Percentiles rank a stretch among this genome's conserved stretches.
Evolutionary conservation across 352 stramenopile genomes (phyloP).

Genomic region (Pythium rhizo-oryzae): DNA sequence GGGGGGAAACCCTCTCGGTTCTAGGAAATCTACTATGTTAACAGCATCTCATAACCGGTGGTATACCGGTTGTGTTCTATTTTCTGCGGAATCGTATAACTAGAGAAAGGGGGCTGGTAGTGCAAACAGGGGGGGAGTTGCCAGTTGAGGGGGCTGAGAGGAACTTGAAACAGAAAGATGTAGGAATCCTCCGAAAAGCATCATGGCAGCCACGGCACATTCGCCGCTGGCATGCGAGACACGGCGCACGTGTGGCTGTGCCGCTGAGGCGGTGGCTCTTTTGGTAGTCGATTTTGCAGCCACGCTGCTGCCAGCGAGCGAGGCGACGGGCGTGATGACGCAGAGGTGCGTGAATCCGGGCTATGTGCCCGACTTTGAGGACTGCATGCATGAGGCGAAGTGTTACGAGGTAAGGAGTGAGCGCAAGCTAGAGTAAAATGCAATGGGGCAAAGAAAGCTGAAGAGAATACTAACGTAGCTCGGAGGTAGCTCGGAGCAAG

Average conservation of each 20-base stretch:
- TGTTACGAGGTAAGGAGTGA: too few species aligned
- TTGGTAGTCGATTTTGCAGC: slow-evolving; percentile 1
- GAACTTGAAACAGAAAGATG: too few species aligned
- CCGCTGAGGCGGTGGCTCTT: not conserved
- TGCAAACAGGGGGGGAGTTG: too few species aligned
- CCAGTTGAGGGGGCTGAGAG: too few species aligned
- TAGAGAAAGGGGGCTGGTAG: too few species aligned
- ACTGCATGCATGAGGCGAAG: slow-evolving; percentile 74
- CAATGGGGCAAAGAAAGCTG: too few species aligned
- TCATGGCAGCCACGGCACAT: not conserved
- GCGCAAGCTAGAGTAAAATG: too few species aligned
- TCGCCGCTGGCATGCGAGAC: not conserved
- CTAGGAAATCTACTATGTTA: slow-evolving; percentile 17
- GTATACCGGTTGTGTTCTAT: not conserved
- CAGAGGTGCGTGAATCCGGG: slow-evolving; percentile 77
- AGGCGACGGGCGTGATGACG: slow-evolving; percentile 64
- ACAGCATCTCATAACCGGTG: slow-evolving; percentile 1
- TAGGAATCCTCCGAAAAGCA: not conserved
- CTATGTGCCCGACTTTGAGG: slow-evolving; percentile 70
- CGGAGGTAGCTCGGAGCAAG: too few species aligned
- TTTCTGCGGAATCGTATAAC: slow-evolving; percentile 17
- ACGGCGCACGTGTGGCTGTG: too few species aligned
- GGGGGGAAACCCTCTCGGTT: not conserved
- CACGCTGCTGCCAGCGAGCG: not conserved
- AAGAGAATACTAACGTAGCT: too few species aligned